These are phyloP conservation scores for Mortierella sp. DNA, from an alignment of 371 early-diverging fungal genomes.

Conservation along the genomic window DNA sequence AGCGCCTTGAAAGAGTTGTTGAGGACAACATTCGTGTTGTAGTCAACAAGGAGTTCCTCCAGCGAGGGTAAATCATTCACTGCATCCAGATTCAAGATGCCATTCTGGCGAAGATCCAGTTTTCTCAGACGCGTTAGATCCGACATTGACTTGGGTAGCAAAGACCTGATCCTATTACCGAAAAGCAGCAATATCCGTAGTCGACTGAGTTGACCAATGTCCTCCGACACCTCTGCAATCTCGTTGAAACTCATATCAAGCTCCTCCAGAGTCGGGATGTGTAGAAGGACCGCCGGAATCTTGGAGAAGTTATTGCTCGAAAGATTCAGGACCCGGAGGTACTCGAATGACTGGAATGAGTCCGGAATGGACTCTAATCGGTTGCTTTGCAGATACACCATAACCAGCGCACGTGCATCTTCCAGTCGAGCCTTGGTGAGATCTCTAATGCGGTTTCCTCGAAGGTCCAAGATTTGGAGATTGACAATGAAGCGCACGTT, in stretches of 20 bases:
- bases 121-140: slow-evolving; percentile 73
- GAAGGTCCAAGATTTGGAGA: slow-evolving; percentile 78
- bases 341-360: slow-evolving; percentile 62
- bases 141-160: slow-evolving; percentile 73
- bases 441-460: slow-evolving; percentile 77
- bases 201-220: slow-evolving; percentile 75
- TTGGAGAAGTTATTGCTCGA: slow-evolving; percentile 82
- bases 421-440: slow-evolving; percentile 70
- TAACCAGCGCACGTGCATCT: slow-evolving; percentile 63
- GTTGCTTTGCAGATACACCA: slow-evolving; percentile 80
- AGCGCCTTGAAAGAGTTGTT: slow-evolving; percentile 59
- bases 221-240: slow-evolving; percentile 78
- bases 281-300: slow-evolving; percentile 74
- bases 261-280: slow-evolving; percentile 69
- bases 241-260: slow-evolving; percentile 90
- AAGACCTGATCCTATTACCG: slow-evolving; percentile 79
- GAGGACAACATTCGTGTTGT: slow-evolving; percentile 70
- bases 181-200: slow-evolving; percentile 74
- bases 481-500: slow-evolving; percentile 66
- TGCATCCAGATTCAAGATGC: slow-evolving; percentile 72
- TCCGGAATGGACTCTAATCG: slow-evolving; percentile 72
- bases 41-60: slow-evolving; percentile 73
- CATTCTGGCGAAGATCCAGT: slow-evolving; percentile 82
- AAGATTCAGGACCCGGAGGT: slow-evolving; percentile 74
- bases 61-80: slow-evolving; percentile 69